phyloP scores from a whole-genome alignment of 73 alveolate genomes.

The Uronychia setigera region DNA sequence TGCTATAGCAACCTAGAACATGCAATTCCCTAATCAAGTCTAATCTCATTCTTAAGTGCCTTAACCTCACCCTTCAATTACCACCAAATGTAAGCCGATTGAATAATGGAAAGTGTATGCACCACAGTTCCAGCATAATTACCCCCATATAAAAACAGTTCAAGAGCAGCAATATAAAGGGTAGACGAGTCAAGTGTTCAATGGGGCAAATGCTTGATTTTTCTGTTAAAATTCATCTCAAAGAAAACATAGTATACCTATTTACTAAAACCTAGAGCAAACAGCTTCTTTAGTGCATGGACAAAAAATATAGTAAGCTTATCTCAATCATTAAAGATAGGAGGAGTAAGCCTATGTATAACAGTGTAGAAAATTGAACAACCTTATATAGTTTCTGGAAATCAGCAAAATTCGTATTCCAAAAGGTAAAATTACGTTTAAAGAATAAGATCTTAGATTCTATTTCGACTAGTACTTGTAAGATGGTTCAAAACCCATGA shows the following conservation, averaged over 20 bases:
- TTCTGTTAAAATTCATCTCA: background rate
- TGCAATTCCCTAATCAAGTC: too few species aligned
- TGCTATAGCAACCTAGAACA: too few species aligned
- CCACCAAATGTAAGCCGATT: background rate
- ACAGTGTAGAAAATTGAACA: background rate
- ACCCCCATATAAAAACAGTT: background rate
- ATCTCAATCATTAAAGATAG: background rate
- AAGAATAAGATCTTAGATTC: background rate
- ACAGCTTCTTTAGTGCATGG: background rate
- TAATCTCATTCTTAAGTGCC: background rate
- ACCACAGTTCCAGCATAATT: background rate
- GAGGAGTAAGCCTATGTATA: background rate
- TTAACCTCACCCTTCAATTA: background rate
- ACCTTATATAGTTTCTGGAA: background rate
- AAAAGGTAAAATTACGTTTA: background rate
- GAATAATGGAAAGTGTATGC: background rate
- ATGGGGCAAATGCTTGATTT: background rate
- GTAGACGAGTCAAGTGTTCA: background rate
- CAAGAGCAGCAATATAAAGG: background rate
- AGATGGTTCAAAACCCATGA: background rate
- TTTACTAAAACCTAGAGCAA: background rate
- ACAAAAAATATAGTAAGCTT: background rate
- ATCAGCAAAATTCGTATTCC: background rate
- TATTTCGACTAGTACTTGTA: background rate
- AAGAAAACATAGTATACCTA: background rate